Evolutionary conservation across 495 filamentous ascomycete genomes (phyloP).

Genomic region (Xylaria venustula): DNA sequence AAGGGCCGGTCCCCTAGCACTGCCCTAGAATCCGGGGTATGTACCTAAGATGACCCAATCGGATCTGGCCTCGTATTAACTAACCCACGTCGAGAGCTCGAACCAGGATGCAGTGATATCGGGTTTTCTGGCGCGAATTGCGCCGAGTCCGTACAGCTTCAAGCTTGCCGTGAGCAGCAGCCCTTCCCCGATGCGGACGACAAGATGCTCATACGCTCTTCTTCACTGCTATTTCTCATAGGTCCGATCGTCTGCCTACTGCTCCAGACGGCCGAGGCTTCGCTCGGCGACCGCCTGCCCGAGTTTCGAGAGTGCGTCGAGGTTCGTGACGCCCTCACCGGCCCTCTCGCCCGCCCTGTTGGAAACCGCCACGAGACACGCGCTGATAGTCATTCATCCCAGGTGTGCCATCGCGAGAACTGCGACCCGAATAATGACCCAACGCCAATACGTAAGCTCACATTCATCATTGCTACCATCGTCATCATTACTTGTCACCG

Average conservation of each 20-base stretch:
- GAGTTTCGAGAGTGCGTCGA: constrained; percentile 88
- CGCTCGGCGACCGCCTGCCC: constrained; percentile 79
- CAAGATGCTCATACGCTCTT: constrained; percentile 12
- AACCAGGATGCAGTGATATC: no score
- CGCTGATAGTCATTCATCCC: no score
- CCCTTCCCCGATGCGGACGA: constrained; percentile 3
- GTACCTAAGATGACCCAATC: not conserved
- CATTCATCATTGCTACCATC: constrained; percentile 8
- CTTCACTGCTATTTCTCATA: constrained; percentile 4
- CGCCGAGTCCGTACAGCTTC: not conserved
- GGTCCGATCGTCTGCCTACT: constrained; percentile 17
- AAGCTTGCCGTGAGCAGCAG: not conserved
- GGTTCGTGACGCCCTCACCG: constrained; percentile 46
- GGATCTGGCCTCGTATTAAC: not conserved
- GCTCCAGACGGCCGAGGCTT: constrained; percentile 56
- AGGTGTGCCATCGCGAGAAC: constrained; percentile 83
- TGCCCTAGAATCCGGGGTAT: no score
- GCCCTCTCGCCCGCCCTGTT: constrained; percentile 12
- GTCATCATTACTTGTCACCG: no score
- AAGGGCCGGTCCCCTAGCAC: no score
- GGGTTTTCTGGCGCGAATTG: no score
- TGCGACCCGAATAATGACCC: constrained; percentile 55
- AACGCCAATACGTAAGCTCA: constrained; percentile 54
- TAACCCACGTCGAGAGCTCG: not conserved
- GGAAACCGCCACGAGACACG: not conserved